Evolutionary conservation across 176 grass and related monocot genomes (phyloP), one percentile per base, ranked within the genome.

Genomic region (Oryza meyeriana): DNA sequence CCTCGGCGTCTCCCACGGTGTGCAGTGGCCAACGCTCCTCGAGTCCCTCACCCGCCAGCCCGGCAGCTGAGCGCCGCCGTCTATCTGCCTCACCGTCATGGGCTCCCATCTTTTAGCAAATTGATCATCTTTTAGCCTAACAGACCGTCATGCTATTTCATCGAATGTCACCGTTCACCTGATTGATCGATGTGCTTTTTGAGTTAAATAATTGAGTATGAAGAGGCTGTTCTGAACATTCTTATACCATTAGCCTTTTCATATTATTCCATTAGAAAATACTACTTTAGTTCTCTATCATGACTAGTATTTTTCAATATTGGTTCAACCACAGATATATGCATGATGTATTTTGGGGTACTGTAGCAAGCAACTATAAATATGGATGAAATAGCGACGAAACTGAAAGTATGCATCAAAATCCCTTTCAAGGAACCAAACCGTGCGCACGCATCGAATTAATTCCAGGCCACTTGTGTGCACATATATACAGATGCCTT

Each of bases 1-100:
- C 69, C 61, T 99, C 63, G 96, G 96, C 66, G 91, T 93, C 31
- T 99, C 96, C 28, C 96, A 99, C 76, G 96, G 96, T 36, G 91
- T 99, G 75, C 96, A 99, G 85, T 99, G 96, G 96, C 96, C 96
- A n/a, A 99, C 96, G 64, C 89, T 99, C n/a, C 85, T 99, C 20
- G 93, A 99, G 64, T 90, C 96, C 18, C 89, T 99, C 27, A 93
- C 90, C 14, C 89, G 87, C 24, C 64, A 83, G 62, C 79, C 82
- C 2, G 80, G 89, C 12, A 67, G 88, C 2, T 29, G 83, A 41
- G 59, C 82, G 1, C 91, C 90, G 26, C 79, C 87, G 0, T 88
- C 92, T 7, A 79, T 98, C 25, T 85, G 87, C 11, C 90, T 98
- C 44, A 93, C 90, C 31, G 52, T 93, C 41, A 87, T 66, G 1